These are phyloP conservation scores for Neurospora sp. DNA, from an alignment of 495 filamentous ascomycete species.

Conservation along the genomic window DNA sequence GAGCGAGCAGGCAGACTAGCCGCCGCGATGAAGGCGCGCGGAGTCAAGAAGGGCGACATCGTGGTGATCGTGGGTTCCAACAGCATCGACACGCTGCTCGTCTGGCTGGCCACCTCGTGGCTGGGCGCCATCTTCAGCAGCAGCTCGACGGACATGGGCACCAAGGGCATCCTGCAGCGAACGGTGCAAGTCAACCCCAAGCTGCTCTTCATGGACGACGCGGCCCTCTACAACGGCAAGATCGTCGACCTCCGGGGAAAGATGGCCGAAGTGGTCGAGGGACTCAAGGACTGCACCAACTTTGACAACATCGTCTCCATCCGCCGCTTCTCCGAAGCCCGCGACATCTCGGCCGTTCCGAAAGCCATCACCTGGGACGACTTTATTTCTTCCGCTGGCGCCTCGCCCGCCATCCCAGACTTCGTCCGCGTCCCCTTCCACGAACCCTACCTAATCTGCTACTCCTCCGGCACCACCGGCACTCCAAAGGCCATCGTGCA, in stretches of 20 bases:
- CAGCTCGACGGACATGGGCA: conserved; percentile 70
- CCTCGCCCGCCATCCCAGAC: conserved; percentile 25
- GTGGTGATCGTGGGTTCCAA: conserved; percentile 63
- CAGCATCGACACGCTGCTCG: conserved; percentile 57
- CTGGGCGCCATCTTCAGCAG: conserved; percentile 63
- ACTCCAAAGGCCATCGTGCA: conserved; percentile 70
- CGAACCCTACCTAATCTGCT: conserved; percentile 64
- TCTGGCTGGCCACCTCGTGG: conserved; percentile 54
- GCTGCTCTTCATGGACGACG: conserved; percentile 68
- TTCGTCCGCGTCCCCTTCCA: conserved; percentile 54
- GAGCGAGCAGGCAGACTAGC: conserved; percentile 43
- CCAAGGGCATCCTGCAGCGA: conserved; percentile 64
- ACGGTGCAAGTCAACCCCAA: conserved; percentile 60
- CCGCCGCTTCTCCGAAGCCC: conserved; percentile 50
- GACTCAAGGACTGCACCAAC: conserved; percentile 46
- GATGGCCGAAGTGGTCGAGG: conserved; percentile 54
- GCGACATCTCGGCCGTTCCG: conserved; percentile 48
- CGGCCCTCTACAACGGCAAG: conserved; percentile 69
- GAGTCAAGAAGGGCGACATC: conserved; percentile 59
- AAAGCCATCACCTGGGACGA: conserved; percentile 39
- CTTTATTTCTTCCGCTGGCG: conserved; percentile 38
- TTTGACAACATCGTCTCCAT: conserved; percentile 57
- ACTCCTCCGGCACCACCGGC: conserved; percentile 63
- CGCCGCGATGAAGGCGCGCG: conserved; percentile 51
- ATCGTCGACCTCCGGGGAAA: conserved; percentile 59